phyloP scores from a whole-genome alignment of 768 basidiomycete genomes.

The Stropharia rugosoannulata region DNA sequence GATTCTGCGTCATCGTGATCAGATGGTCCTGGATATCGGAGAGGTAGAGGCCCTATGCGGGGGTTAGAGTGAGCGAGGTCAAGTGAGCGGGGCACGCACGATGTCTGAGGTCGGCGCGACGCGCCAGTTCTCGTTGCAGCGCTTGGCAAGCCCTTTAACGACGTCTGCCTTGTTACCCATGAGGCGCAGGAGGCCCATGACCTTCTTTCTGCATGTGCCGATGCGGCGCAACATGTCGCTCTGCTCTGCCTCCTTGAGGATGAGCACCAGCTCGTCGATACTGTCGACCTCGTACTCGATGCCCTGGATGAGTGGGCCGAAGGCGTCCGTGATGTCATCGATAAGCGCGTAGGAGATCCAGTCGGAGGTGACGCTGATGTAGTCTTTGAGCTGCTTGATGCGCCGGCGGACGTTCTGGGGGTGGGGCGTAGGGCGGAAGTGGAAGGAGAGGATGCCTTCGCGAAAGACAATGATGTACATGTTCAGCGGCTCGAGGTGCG shows the following conservation, averaged over 20 bases:
- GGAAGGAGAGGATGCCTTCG: slow-evolving; percentile 94
- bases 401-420: slow-evolving; percentile 97
- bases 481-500: slow-evolving; percentile 95
- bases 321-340: slow-evolving; percentile 99
- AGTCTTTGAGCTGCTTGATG: slow-evolving; percentile 98
- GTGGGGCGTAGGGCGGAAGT: slow-evolving; percentile 96
- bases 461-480: slow-evolving; percentile 99
- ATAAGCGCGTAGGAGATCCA: slow-evolving; percentile 99
- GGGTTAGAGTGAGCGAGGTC: neutral
- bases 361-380: slow-evolving; percentile 97
- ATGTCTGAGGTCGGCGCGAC: slow-evolving; percentile 98
- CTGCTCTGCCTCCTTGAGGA: slow-evolving; percentile 93
- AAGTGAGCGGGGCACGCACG: slow-evolving; percentile 39
- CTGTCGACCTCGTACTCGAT: slow-evolving; percentile 99
- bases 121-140: slow-evolving; percentile 98
- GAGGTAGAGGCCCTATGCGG: slow-evolving; percentile 79
- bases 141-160: slow-evolving; percentile 96
- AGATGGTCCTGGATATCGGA: slow-evolving; percentile 98
- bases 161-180: slow-evolving; percentile 99
- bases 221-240: slow-evolving; percentile 98
- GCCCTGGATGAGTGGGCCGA: slow-evolving; percentile 96
- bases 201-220: slow-evolving; percentile 98
- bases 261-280: slow-evolving; percentile 96
- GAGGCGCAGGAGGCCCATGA: slow-evolving; percentile 93
- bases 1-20: slow-evolving; percentile 99